Evolutionary conservation across 108 stramenopile genomes (phyloP).

Genomic region (Cyclostephanos invisitatus): DNA sequence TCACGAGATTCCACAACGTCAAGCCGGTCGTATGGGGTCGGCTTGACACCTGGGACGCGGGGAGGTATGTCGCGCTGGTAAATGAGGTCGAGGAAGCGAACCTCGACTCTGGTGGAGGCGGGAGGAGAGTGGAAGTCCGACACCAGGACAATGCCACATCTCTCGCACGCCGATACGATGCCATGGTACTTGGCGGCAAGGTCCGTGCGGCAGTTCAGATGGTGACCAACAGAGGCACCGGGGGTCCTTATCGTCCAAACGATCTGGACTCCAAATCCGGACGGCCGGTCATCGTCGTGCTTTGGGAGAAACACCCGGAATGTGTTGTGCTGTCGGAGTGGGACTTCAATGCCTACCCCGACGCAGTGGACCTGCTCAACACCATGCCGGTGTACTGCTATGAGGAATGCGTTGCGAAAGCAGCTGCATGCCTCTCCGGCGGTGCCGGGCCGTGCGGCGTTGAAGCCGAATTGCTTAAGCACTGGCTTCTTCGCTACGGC

Average conservation of each 20-base stretch:
- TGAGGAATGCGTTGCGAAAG: conserved; percentile 23
- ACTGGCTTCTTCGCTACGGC: not conserved
- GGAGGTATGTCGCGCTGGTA: not conserved
- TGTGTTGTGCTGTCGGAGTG: not conserved
- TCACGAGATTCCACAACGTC: not conserved
- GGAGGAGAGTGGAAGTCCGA: not conserved
- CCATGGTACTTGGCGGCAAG: conserved; percentile 17
- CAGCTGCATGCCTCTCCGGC: not conserved
- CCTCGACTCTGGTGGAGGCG: not conserved
- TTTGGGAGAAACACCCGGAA: conserved; percentile 28
- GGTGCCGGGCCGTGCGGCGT: too few species aligned
- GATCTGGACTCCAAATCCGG: conserved; percentile 23
- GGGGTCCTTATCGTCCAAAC: conserved; percentile 15
- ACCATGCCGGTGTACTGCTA: conserved; percentile 25
- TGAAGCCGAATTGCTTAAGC: not conserved
- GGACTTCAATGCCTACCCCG: conserved; percentile 12
- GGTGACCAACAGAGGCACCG: conserved; percentile 13
- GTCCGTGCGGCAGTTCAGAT: conserved; percentile 21
- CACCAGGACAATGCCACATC: not conserved
- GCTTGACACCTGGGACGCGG: not conserved
- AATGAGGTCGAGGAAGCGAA: not conserved
- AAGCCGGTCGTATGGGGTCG: not conserved
- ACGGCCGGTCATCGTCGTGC: conserved; percentile 15
- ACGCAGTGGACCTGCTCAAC: not conserved
- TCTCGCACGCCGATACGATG: not conserved